Base-by-base conservation (phyloP, 2,329 filamentous ascomycete species). In the Sclerotinia borealis region DNA sequence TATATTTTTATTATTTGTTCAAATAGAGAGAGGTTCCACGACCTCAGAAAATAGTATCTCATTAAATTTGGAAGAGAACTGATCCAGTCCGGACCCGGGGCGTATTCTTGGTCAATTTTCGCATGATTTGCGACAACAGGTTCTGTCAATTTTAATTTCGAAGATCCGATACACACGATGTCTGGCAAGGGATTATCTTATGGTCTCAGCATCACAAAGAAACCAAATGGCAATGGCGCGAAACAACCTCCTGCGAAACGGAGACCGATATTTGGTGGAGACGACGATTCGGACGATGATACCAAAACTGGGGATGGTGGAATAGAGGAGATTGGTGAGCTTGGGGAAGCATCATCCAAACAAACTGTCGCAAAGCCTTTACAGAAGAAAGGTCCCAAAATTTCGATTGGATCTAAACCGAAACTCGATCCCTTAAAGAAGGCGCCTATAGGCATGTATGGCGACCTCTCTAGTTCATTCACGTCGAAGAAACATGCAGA, bases 391-490 rank as follows among this genome's bases (percentile, higher is more conserved):
- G 56, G 70, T 64, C 55, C 67, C 25, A 73, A 73, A 65, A 65
- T 67, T 56, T 72, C 74, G 72, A 74, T 67, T 64, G 67, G 64
- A 15, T 66, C 60, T 34, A 72, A 71, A 59, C 64, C 69, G 22
- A 64, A 61, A 43, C 63, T 66, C 43, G 68, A 50, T 27, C 36
- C 45, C 7, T 58, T 22, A n/a, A 63, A 63, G 27, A 73, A 75
- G 61, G 69, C 74, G 11, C 72, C 76, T 15, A 78, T 76, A 61
- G 76, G 77, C 56, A 78, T 81, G 72, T 87, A 85, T 69, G 83
- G 83, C 41, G 88, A 92, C 71, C 81, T 91, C 1, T 90, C 89
- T 3, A 84, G 85, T 70, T 78, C 84, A 1, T 79, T 88, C 37
- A 79, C 85, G 36, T 85, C 88, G 31, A 83, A 84, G 60, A 85